phyloP scores from a whole-genome alignment of 768 basidiomycete species.

The Termitomyces sp. region DNA sequence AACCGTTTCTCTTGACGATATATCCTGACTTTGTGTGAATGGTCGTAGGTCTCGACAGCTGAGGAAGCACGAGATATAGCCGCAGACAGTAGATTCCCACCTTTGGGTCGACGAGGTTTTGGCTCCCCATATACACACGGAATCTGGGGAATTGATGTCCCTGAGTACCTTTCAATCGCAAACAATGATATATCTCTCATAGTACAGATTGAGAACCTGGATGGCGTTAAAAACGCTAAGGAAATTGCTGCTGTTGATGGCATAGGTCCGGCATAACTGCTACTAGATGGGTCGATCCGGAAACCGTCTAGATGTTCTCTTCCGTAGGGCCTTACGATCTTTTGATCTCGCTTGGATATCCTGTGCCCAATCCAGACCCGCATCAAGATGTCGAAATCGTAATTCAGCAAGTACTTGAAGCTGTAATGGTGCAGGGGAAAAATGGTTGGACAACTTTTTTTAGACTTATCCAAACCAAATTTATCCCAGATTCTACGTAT shows the following conservation, averaged over 20 bases:
- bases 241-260: conserved; percentile 59
- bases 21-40: too few relatives aligned
- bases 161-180: conserved; percentile 49
- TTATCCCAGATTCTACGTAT: neutral
- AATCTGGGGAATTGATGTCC: conserved; percentile 44
- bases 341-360: conserved; percentile 55
- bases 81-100: too few relatives aligned
- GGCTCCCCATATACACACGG: conserved; percentile 59
- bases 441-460: conserved; percentile 40
- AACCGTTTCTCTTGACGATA: too few relatives aligned
- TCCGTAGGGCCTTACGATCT: conserved; percentile 66
- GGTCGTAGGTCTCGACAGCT: too few relatives aligned
- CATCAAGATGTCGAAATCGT: conserved; percentile 57
- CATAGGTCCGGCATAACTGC: conserved; percentile 32
- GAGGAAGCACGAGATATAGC: too few relatives aligned
- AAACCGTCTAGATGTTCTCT: conserved; percentile 23
- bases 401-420: conserved; percentile 48
- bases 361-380: conserved; percentile 56
- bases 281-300: too few relatives aligned
- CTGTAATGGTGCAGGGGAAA: conserved; percentile 49
- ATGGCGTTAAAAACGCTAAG: conserved; percentile 53
- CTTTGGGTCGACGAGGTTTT: conserved; percentile 62
- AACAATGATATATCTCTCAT: conserved; percentile 52
- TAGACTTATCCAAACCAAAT: neutral
- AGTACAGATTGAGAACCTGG: conserved; percentile 62